Percentiles rank a stretch among this genome's conserved stretches.
phyloP scores from a whole-genome alignment of 2,329 filamentous ascomycete genomes.

The Cercospora nicotianae region DNA sequence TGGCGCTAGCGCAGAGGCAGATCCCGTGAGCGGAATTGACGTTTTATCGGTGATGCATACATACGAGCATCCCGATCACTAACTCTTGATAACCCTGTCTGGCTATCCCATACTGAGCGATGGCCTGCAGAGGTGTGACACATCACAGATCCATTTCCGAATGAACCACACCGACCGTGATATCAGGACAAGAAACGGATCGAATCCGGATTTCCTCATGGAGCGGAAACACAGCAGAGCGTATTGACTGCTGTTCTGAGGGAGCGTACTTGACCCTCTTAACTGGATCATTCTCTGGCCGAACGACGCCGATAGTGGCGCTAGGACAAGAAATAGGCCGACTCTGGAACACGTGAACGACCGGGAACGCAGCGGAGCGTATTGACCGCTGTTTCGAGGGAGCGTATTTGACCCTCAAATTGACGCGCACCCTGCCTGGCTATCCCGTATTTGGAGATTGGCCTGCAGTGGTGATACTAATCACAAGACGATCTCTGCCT shows the following conservation, averaged over 20 bases:
- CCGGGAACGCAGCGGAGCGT: neutral
- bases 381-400: neutral
- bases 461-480: neutral
- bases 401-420: slow-evolving; percentile 1
- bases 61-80: neutral
- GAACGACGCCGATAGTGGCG: neutral
- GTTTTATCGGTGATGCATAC: neutral
- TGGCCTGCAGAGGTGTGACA: slow-evolving; percentile 4
- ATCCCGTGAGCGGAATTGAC: neutral
- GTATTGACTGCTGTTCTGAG: neutral
- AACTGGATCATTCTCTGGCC: neutral
- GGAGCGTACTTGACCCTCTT: slow-evolving; percentile 1
- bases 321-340: neutral
- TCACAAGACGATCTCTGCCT: neutral
- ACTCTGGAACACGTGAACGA: neutral
- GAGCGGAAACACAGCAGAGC: neutral
- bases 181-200: neutral
- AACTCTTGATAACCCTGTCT: neutral
- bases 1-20: neutral
- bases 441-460: neutral
- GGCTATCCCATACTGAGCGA: slow-evolving; percentile 4
- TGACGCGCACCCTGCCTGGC: neutral
- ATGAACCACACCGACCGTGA: neutral
- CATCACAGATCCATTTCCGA: neutral
- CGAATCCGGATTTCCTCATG: neutral